Conservation (phyloP, 495 filamentous ascomycete species). For the Gamarada debralockiae region DNA sequence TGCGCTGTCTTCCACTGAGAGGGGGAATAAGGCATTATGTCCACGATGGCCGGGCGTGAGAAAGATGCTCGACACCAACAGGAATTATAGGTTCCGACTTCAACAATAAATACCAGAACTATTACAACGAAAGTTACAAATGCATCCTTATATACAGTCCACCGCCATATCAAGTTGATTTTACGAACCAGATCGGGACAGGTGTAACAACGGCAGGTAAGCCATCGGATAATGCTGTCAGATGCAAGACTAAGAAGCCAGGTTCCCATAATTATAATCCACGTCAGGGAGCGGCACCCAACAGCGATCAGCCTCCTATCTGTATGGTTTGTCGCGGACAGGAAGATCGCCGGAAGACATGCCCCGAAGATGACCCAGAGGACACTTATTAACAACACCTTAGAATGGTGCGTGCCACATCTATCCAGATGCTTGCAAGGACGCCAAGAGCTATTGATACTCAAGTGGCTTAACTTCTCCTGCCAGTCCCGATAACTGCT, state of each 20-base stretch:
- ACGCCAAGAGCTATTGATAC: slow-evolving; percentile 2
- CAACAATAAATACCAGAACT: not conserved
- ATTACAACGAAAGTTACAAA: not conserved
- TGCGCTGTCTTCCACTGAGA: not conserved
- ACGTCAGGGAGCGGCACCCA: not conserved
- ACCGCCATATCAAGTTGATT: not conserved
- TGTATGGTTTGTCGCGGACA: slow-evolving; percentile 4
- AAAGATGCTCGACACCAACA: slow-evolving; percentile 5
- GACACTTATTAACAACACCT: not conserved
- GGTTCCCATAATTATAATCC: not conserved
- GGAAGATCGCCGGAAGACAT: not conserved
- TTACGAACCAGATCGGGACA: not conserved
- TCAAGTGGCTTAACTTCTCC: not conserved
- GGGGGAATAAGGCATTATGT: not conserved
- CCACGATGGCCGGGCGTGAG: not conserved
- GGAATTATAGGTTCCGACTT: slow-evolving; percentile 1
- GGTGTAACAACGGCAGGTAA: too few relatives aligned
- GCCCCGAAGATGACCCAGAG: slow-evolving; percentile 1
- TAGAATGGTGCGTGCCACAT: not conserved
- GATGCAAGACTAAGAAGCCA: not conserved
- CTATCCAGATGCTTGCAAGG: not conserved
- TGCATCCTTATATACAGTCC: not conserved
- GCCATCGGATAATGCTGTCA: not conserved
- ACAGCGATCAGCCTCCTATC: not conserved
- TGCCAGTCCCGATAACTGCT: not conserved